Conservation (phyloP, 2,329 filamentous ascomycete species). For the Lomentospora prolificans region DNA sequence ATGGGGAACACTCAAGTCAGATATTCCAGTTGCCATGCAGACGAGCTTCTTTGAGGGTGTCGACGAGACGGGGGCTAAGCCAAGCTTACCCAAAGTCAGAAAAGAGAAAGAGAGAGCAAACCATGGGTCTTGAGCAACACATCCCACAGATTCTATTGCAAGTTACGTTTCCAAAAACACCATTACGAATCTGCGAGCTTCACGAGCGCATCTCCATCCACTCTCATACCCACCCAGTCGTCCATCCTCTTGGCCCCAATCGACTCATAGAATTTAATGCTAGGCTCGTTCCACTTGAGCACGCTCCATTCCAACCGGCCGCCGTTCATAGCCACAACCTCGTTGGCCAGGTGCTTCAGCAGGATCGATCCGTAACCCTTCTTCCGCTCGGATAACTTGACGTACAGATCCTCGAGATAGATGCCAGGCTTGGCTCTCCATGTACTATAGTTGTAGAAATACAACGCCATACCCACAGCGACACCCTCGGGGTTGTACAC, state of each 20-base stretch:
- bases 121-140: neutral
- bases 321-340: conserved; percentile 63
- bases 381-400: conserved; percentile 59
- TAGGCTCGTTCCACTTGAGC: conserved; percentile 86
- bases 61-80: neutral
- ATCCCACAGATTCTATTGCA: neutral
- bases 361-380: conserved; percentile 72
- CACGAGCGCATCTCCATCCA: conserved; percentile 55
- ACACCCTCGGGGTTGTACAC: conserved; percentile 40
- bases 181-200: conserved; percentile 41
- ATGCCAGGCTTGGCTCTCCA: conserved; percentile 84
- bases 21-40: neutral
- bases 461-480: conserved; percentile 70
- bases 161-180: conserved; percentile 13
- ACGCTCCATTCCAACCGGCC: conserved; percentile 82
- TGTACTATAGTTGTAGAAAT: conserved; percentile 93
- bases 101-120: neutral
- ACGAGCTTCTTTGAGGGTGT: conserved; percentile 1
- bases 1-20: conserved; percentile 1
- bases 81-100: neutral
- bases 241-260: conserved; percentile 57
- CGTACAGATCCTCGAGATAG: conserved; percentile 90
- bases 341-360: conserved; percentile 66
- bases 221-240: conserved; percentile 67
- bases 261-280: conserved; percentile 74